A percentile compares a stretch with the other conserved stretches of the same genome.
phyloP scores from a whole-genome alignment of 2,329 filamentous ascomycete genomes.

The Amesomyces nigricolor region DNA sequence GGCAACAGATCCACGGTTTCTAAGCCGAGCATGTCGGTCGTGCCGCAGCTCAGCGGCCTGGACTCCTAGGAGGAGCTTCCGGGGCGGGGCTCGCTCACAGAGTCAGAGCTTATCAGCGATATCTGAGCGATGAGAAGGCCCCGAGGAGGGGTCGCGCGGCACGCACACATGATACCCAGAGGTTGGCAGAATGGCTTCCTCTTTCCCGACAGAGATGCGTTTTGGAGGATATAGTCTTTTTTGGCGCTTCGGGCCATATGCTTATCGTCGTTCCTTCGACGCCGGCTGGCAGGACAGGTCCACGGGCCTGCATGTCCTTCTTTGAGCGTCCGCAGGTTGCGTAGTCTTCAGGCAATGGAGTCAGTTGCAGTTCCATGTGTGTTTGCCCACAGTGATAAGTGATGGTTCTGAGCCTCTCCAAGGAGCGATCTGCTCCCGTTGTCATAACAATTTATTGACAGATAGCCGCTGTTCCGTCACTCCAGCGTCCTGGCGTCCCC shows the following conservation, averaged over 20 bases:
- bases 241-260: constrained; percentile 19
- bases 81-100: constrained; percentile 12
- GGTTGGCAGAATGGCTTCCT: constrained; percentile 19
- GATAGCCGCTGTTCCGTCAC: neutral
- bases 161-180: constrained; percentile 25
- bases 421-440: no score
- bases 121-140: constrained; percentile 15
- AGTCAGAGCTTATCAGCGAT: constrained; percentile 9
- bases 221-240: constrained; percentile 9
- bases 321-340: constrained; percentile 19
- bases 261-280: constrained; percentile 17
- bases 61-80: constrained; percentile 16
- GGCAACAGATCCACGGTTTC: constrained; percentile 54
- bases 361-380: constrained; percentile 5
- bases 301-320: constrained; percentile 23
- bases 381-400: neutral
- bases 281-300: constrained; percentile 16
- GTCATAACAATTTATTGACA: neutral
- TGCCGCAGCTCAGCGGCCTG: constrained; percentile 23
- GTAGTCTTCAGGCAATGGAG: constrained; percentile 23
- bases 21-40: constrained; percentile 41
- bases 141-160: constrained; percentile 17
- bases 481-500: neutral
- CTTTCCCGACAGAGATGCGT: constrained; percentile 14
- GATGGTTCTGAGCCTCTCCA: neutral